These are phyloP conservation scores for Trichosanthes cucumerina DNA, from an alignment of 306 rosid species.

Conservation along the genomic window DNA sequence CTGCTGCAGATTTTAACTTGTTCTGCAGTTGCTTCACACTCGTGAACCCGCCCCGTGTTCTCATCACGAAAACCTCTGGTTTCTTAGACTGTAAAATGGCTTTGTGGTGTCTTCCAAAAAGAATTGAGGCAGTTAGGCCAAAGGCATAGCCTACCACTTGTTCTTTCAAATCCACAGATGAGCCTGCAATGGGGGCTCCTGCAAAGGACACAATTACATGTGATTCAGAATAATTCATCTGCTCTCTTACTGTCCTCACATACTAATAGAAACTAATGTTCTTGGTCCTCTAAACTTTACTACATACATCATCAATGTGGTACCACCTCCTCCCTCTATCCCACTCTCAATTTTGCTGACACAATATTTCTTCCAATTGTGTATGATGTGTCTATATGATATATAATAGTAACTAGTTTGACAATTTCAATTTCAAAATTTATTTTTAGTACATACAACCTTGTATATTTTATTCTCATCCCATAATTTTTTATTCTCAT, in stretches of 20 bases:
- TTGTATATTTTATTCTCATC: no score
- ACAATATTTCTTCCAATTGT: neutral
- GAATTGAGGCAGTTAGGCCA: constrained; percentile 76
- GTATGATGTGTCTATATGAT: neutral
- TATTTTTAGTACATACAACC: no score
- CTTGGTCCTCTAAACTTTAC: neutral
- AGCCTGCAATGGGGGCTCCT: constrained; percentile 97
- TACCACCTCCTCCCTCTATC: no score
- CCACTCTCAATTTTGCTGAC: neutral
- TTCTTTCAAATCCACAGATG: constrained; percentile 69
- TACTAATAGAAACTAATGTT: neutral
- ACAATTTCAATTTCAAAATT: neutral
- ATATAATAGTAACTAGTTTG: neutral
- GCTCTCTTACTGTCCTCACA: neutral
- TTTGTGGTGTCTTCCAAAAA: constrained; percentile 82
- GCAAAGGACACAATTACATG: constrained; percentile 3
- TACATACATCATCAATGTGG: neutral
- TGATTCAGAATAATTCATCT: neutral
- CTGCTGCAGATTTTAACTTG: constrained; percentile 59
- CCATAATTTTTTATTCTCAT: no score
- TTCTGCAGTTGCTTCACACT: constrained; percentile 66
- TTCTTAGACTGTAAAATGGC: constrained; percentile 55
- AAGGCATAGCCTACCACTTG: constrained; percentile 87
- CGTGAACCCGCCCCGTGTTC: constrained; percentile 80
- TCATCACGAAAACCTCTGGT: constrained; percentile 84